Evolutionary conservation across 805 yeast species (phyloP).

Genomic region (Kodamaea kaohsiungensis): DNA sequence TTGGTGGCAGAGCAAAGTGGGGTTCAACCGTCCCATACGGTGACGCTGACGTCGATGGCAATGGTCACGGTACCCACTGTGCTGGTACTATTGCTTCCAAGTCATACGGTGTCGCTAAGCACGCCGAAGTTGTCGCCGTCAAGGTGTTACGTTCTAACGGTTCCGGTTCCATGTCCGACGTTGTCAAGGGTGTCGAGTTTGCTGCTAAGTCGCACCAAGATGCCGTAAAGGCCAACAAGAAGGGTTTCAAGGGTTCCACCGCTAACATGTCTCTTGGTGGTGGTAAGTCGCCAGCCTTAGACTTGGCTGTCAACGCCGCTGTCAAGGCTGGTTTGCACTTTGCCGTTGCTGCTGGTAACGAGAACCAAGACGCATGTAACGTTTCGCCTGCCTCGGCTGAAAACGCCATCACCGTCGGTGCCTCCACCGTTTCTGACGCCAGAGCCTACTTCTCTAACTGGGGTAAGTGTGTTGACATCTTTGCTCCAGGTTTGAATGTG

Average conservation of each 20-base stretch:
- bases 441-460: slow-evolving; percentile 56
- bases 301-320: slow-evolving; percentile 60
- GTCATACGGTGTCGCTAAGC: slow-evolving; percentile 81
- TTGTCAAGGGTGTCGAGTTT: slow-evolving; percentile 79
- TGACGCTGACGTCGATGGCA: slow-evolving; percentile 73
- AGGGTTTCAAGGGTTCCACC: slow-evolving; percentile 59
- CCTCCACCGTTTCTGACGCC: slow-evolving; percentile 44
- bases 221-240: slow-evolving; percentile 35
- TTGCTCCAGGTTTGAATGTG: slow-evolving; percentile 58
- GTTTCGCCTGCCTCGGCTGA: slow-evolving; percentile 63
- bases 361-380: slow-evolving; percentile 59
- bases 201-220: slow-evolving; percentile 73
- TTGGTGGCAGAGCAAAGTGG: slow-evolving; percentile 83
- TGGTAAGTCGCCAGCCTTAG: slow-evolving; percentile 55
- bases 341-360: slow-evolving; percentile 67
- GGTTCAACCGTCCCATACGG: slow-evolving; percentile 78
- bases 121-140: slow-evolving; percentile 76
- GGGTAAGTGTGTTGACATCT: slow-evolving; percentile 54
- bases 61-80: slow-evolving; percentile 96
- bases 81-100: slow-evolving; percentile 92
- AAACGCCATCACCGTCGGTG: slow-evolving; percentile 55
- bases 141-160: slow-evolving; percentile 83
- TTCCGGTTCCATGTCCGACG: slow-evolving; percentile 81
- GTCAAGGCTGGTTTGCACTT: slow-evolving; percentile 56
- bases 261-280: slow-evolving; percentile 68